Evolutionary conservation across 345 rosid species (phyloP), one percentile per base, ranked within the genome.

Genomic region (Sonneratia alba): DNA sequence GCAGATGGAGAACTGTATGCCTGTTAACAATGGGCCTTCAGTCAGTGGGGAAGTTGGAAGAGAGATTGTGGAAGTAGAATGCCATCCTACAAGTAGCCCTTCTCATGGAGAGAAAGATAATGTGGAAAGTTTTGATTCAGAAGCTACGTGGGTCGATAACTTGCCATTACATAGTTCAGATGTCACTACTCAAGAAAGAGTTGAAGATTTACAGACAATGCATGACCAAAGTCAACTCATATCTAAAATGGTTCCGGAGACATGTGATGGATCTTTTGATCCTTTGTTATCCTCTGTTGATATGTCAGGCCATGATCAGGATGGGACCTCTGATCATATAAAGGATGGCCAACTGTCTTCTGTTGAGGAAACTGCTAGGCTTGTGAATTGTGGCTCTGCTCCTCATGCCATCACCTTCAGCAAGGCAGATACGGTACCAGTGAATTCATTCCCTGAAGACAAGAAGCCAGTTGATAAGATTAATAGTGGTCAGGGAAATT

Each of bases 191-290:
- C 63, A 77, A 64, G 85, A 78, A 68, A 77, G 77, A 16, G 68
- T 55, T 68, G 83, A 81, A 77, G 86, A 77, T 80, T 75, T 72
- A 67, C 79, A 61, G 70, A 64, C 43, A 78, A 82, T 81, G 79
- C 73, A 76, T 55, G 65, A 67, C 61, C 79, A 71, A 72, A 76
- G 40, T 74, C 74, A 81, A 70, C 56, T 45, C 45, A 67, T 65
- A 57, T 76, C 84, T 16, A 71, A 55, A 4, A 15, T 68, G 74
- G 73, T 47, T 42, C 55, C 77, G 1, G 66, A 15, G 77, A 51
- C 71, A 66, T 75, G 70, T 78, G 80, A 74, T 77, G 78, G 74
- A 77, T 78, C 85, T 72, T 55, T 74, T n/a, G 81, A 71, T 79
- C 70, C 74, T 75, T 45, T 64, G 55, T 43, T 66, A 59, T 67